Evolutionary conservation across 2,329 filamentous ascomycete species (phyloP).

Genomic region (Colletotrichum zoysiae): DNA sequence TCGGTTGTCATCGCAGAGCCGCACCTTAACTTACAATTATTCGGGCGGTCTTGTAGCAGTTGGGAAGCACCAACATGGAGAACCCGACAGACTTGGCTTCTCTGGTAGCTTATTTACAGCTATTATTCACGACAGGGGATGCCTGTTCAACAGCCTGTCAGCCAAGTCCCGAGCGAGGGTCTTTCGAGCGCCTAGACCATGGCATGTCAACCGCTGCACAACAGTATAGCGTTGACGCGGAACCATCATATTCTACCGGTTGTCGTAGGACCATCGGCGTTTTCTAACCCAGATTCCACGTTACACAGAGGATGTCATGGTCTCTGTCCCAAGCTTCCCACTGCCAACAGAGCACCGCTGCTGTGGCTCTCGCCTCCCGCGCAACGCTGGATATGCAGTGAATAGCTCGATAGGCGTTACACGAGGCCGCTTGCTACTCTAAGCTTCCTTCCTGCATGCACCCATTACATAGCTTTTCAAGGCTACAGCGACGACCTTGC

Average conservation of each 20-base stretch:
- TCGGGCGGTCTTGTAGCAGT: not conserved
- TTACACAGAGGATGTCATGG: conserved; percentile 8
- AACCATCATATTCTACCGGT: not conserved
- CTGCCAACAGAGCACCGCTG: not conserved
- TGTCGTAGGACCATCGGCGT: not conserved
- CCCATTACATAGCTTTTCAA: conserved; percentile 2
- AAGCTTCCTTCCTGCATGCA: not conserved
- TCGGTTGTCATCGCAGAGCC: conserved; percentile 29
- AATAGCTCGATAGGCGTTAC: not conserved
- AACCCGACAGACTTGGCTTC: not conserved
- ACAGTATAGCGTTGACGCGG: not conserved
- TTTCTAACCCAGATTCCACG: not conserved
- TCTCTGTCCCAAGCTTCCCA: conserved; percentile 2
- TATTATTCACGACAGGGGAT: not conserved
- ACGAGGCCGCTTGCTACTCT: not conserved
- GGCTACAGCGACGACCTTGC: conserved; percentile 11
- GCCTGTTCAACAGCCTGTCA: conserved; percentile 4
- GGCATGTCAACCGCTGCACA: not conserved
- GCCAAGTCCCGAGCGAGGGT: not conserved
- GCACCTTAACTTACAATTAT: conserved; percentile 15
- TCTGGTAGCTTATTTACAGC: not conserved
- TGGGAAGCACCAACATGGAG: conserved; percentile 19
- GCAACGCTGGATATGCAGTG: conserved; percentile 12
- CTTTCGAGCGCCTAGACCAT: not conserved
- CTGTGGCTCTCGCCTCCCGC: not conserved